Evolutionary conservation across 1,284 basidiomycete species (phyloP).

Genomic region (Spongispora temasekensis): DNA sequence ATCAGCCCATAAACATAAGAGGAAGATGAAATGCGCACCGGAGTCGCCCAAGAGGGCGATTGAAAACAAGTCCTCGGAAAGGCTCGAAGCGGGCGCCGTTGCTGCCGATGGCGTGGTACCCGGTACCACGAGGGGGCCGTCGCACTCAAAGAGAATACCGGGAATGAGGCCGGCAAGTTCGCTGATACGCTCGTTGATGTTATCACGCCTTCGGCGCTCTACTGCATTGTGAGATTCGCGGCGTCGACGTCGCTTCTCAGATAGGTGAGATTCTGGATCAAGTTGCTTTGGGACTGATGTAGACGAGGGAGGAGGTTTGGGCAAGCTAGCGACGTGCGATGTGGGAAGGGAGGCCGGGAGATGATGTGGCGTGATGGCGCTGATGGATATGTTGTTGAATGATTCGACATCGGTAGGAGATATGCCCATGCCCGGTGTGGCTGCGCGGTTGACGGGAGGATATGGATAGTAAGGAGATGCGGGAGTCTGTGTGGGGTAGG

Average conservation of each 20-base stretch:
- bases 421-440: constrained; percentile 30
- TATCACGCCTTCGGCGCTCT: constrained; percentile 83
- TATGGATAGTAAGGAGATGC: constrained; percentile 30
- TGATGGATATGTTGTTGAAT: constrained; percentile 19
- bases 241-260: constrained; percentile 78
- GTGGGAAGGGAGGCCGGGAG: constrained; percentile 23
- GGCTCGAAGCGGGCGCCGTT: constrained; percentile 10
- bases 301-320: constrained; percentile 14
- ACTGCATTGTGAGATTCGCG: constrained; percentile 91
- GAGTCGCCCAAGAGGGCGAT: constrained; percentile 22
- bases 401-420: constrained; percentile 38
- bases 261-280: constrained; percentile 42
- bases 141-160: constrained; percentile 73
- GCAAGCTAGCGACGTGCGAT: constrained; percentile 7
- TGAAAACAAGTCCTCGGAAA: constrained; percentile 23
- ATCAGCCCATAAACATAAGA: not conserved
- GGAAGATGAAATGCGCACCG: constrained; percentile 9
- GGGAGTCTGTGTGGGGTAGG: constrained; percentile 23
- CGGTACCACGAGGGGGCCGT: constrained; percentile 29
- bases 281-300: constrained; percentile 19
- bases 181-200: constrained; percentile 92
- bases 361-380: constrained; percentile 21
- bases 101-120: constrained; percentile 14
- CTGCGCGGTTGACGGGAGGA: constrained; percentile 14
- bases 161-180: constrained; percentile 89